Evolutionary conservation across 2,329 filamentous ascomycete genomes (phyloP).

Genomic region (Dactylellina drechsleri): DNA sequence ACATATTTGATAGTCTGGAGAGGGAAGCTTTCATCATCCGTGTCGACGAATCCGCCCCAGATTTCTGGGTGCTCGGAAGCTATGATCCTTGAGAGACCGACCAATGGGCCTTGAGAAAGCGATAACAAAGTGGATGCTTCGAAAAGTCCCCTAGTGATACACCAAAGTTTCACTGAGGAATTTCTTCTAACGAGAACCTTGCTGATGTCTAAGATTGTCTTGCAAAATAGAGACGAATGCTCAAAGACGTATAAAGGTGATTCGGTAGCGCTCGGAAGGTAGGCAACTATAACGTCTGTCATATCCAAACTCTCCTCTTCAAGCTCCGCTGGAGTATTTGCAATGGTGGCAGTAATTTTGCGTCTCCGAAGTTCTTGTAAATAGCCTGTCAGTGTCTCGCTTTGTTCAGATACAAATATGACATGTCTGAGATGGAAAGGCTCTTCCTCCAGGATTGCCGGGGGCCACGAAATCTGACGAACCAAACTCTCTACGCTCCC

Average conservation of each 20-base stretch:
- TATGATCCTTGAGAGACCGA: conserved; percentile 62
- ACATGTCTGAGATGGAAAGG: conserved; percentile 58
- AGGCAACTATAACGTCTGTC: not conserved
- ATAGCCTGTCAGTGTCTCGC: conserved; percentile 57
- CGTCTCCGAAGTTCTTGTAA: not conserved
- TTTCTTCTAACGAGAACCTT: not conserved
- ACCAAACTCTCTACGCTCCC: conserved; percentile 60
- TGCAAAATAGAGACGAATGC: not conserved
- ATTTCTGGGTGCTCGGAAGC: conserved; percentile 62
- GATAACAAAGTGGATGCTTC: conserved; percentile 58
- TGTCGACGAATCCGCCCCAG: conserved; percentile 62
- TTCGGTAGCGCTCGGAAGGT: not conserved
- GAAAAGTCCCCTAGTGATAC: conserved; percentile 52
- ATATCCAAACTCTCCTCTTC: not conserved
- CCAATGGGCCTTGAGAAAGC: conserved; percentile 61
- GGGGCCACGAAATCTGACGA: conserved; percentile 62
- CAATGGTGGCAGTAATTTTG: not conserved
- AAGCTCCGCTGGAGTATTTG: not conserved
- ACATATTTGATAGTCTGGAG: conserved; percentile 62
- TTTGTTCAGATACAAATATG: conserved; percentile 58
- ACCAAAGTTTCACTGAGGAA: not conserved
- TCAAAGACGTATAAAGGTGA: not conserved
- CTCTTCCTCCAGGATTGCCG: conserved; percentile 60
- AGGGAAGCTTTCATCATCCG: conserved; percentile 60
- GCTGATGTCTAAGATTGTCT: not conserved